These are phyloP conservation scores for Monotropa hypopitys DNA, from an alignment of 179 eudicot species.

Conservation along the genomic window DNA sequence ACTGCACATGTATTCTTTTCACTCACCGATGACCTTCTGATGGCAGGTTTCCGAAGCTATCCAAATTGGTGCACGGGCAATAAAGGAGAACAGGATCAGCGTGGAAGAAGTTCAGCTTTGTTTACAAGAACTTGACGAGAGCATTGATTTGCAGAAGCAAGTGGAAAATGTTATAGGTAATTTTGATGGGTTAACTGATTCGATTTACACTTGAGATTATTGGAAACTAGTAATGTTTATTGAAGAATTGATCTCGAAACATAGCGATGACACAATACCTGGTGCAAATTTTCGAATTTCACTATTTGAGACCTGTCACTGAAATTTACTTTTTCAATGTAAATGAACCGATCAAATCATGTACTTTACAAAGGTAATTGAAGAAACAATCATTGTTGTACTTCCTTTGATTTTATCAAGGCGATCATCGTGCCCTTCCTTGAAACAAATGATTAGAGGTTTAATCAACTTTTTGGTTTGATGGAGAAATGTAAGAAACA, in stretches of 20 bases:
- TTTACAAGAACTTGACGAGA: slow-evolving; percentile 57
- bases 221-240: neutral
- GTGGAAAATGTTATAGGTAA: slow-evolving; percentile 52
- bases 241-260: neutral
- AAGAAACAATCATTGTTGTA: too few species aligned
- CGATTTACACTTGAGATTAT: neutral
- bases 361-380: too few species aligned
- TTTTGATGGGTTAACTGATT: neutral
- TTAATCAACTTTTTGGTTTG: too few species aligned
- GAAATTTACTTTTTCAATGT: too few species aligned
- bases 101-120: slow-evolving; percentile 56
- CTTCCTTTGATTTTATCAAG: neutral
- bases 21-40: neutral
- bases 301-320: too few species aligned
- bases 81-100: slow-evolving; percentile 46
- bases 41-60: slow-evolving; percentile 80
- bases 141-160: slow-evolving; percentile 40
- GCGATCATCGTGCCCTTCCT: neutral
- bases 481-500: too few species aligned
- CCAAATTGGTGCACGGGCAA: slow-evolving; percentile 47
- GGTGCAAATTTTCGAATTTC: too few species aligned
- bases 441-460: neutral
- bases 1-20: neutral
- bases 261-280: too few species aligned
- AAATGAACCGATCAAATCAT: too few species aligned